Evolutionary conservation across 148 eudicot species (phyloP).

Genomic region (Silene uniflora): DNA sequence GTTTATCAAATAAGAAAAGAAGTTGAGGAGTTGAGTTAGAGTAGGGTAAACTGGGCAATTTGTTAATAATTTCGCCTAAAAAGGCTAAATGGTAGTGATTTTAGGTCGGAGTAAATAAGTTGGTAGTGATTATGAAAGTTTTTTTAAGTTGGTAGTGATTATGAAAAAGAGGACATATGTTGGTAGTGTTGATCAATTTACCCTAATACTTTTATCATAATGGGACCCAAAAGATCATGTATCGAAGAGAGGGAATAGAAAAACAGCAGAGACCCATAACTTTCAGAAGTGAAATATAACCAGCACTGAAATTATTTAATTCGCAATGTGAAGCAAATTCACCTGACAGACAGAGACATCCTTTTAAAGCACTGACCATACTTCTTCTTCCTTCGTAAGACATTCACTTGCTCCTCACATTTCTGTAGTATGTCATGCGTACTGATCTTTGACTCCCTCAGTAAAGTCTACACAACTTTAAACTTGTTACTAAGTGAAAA

Average conservation of each 20-base stretch:
- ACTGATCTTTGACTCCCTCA: constrained; percentile 48
- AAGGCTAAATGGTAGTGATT: too few species aligned
- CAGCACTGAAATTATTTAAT: neutral
- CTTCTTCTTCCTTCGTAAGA: constrained; percentile 62
- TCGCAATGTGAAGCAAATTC: constrained; percentile 16
- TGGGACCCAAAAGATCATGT: neutral
- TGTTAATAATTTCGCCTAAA: too few species aligned
- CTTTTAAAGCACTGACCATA: constrained; percentile 58
- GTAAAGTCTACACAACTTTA: constrained; percentile 37
- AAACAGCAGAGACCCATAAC: neutral
- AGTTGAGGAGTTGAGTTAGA: too few species aligned
- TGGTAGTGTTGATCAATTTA: too few species aligned
- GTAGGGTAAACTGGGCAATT: too few species aligned
- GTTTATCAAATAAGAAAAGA: too few species aligned
- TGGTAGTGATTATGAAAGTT: too few species aligned
- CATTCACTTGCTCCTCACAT: constrained; percentile 56
- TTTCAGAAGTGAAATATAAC: neutral
- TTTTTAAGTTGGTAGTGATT: too few species aligned
- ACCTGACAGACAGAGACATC: constrained; percentile 61
- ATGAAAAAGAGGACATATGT: too few species aligned
- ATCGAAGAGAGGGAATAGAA: neutral
- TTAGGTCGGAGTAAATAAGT: too few species aligned
- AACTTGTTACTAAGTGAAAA: constrained; percentile 8
- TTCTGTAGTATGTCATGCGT: constrained; percentile 55
- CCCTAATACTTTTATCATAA: too few species aligned